Evolutionary conservation across 1,284 basidiomycete species (phyloP), one percentile per base, ranked within the genome.

Genomic region (Ganoderma sinense): DNA sequence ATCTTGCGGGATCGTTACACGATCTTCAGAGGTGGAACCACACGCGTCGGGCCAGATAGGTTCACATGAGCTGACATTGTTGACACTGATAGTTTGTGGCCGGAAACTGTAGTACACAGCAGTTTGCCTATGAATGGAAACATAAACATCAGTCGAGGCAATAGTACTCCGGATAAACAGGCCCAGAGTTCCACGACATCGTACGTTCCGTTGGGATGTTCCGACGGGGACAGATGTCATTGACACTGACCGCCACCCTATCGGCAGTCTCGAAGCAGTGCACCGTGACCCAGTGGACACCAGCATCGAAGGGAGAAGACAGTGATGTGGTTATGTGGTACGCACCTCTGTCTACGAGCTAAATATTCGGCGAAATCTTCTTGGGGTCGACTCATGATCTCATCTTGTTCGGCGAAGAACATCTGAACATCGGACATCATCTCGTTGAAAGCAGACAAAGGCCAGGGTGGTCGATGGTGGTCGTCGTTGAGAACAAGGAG

Each of bases 361-460:
- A 83, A 67, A 66, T 81, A 85, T 53, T 81, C 77, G 13, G 81
- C 79, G 41, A 80, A 72, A 29, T 82, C 80, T 71, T 89, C 87
- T 48, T 88, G 85, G n/a, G 87, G 85, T 20, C 86, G 70, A 56
- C 81, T 83, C 87, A 90, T 87, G 18, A 82, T 83, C 65, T 80
- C 79, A 65, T 89, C 85, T 76, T 86, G 86, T 77, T 89, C 87
- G 8, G 76, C 78, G 72, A 86, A 90, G 73, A 88, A 90, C 0
- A 78, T 75, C 16, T 87, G 81, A 5, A 83, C 4, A 20, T 74
- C 70, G 14, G 63, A 55, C 73, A 74, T 71, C 2, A 26, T 48
- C 5, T 10, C 7, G 51, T 14, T 10, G 31, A 48, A 58, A 20
- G 62, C 29, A 41, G 41, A 43, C n/a, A 58, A 39, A 14, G 56